These are phyloP conservation scores for Solanum pennellii DNA, from an alignment of 257 asterid genomes.

Conservation along the genomic window DNA sequence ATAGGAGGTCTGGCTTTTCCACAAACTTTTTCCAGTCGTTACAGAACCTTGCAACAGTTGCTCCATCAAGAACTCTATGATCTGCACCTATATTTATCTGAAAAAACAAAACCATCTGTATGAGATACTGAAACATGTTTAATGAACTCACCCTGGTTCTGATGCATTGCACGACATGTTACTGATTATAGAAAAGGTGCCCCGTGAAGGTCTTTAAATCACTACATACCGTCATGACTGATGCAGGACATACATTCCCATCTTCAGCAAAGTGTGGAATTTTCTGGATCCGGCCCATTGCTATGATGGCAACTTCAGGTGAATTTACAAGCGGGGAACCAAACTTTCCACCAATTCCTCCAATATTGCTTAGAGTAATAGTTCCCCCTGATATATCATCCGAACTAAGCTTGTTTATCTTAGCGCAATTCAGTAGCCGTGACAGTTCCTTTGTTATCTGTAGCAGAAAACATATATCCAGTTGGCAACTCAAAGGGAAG, in stretches of 20 bases:
- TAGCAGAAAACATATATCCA: not conserved
- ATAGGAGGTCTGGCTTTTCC: conserved; percentile 80
- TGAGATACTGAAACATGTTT: not conserved
- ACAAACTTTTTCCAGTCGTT: conserved; percentile 73
- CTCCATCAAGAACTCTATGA: conserved; percentile 92
- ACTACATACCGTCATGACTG: conserved; percentile 66
- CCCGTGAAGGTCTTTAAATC: not conserved
- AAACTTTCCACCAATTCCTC: conserved; percentile 91
- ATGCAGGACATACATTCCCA: conserved; percentile 52
- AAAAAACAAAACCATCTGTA: not conserved
- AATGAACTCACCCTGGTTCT: not conserved
- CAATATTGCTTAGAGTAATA: conserved; percentile 82
- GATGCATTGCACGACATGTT: not conserved
- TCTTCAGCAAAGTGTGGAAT: conserved; percentile 49
- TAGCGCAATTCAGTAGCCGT: conserved; percentile 57
- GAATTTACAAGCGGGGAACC: conserved; percentile 83
- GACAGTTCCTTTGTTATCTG: conserved; percentile 73
- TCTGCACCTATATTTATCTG: conserved; percentile 87
- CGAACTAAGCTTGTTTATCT: conserved; percentile 70
- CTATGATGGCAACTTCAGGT: conserved; percentile 87
- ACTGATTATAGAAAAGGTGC: not conserved
- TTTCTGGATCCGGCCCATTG: conserved; percentile 84
- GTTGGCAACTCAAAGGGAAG: not conserved
- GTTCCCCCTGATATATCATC: conserved; percentile 83
- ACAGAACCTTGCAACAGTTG: conserved; percentile 87